Evolutionary conservation across 73 alveolate genomes (phyloP), one percentile per base, ranked within the genome.

Genomic region (Diophrys sp.): DNA sequence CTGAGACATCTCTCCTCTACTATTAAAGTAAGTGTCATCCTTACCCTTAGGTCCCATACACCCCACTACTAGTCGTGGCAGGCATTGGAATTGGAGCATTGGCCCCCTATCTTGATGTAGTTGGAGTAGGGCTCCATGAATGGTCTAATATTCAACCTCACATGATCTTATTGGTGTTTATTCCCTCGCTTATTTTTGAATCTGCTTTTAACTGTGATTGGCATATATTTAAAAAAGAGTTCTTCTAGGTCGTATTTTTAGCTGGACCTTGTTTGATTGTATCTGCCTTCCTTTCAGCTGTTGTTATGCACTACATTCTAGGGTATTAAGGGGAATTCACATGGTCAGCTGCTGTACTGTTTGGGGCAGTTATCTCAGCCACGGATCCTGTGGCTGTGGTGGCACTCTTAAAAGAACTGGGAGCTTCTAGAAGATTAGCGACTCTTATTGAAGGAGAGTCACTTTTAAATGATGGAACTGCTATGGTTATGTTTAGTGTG

Each of bases 341-440:
- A 2, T 90, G 93, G 90, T 78, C 71, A 33, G 92, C 90, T n/a
- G 85, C 93, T 1, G 85, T 90, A 27, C 55, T 90, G 83, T 89
- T 90, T 27, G 96, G 96, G 26, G 85, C 88, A 27, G 72, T 90
- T 74, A 67, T 90, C 23, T 80, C 91, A 30, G 91, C 94, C 33
- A 90, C 96, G 14, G 96, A 90, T 78, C 91, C 92, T 31, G 96
- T 90, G 14, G 96, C 96, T 28, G 96, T 90, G 0, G 79, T 83
- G 29, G 87, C 96, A 1, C 72, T 80, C 27, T 71, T 90, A n/a
- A 90, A 90, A 56, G 93, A 87, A 75, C 69, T 89, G n/a, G 94
- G 92, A n/a, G 96, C 91, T 23, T 68, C 83, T 24, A 80, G 89
- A 67, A 86, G 80, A 62, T 80, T 90, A 67, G 70, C 89, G 23